Evolutionary conservation across 495 filamentous ascomycete species (phyloP).

Genomic region (Talaromyces liani): DNA sequence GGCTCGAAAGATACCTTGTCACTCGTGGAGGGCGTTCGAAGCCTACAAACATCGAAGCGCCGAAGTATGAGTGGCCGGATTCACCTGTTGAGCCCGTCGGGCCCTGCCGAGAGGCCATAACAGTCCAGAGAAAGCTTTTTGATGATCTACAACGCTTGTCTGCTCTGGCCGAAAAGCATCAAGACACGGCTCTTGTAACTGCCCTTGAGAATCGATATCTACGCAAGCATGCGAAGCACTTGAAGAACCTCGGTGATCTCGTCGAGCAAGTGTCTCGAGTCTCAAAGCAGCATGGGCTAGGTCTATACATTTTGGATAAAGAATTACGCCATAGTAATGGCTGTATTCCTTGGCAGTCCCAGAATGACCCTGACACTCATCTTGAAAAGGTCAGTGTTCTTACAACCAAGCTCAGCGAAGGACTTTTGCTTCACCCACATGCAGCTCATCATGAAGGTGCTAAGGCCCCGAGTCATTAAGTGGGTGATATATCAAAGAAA

Average conservation of each 20-base stretch:
- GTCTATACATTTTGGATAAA: conserved; percentile 9
- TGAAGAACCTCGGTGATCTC: conserved; percentile 13
- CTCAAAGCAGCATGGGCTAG: conserved; percentile 11
- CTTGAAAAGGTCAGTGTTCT: background rate
- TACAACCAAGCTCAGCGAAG: background rate
- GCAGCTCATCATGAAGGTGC: background rate
- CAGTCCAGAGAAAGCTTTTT: conserved; percentile 7
- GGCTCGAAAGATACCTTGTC: conserved; percentile 14
- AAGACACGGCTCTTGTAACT: background rate
- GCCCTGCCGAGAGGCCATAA: conserved; percentile 6
- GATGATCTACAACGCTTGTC: conserved; percentile 11
- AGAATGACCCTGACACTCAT: conserved; percentile 12
- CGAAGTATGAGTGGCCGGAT: conserved; percentile 9
- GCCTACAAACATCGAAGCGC: conserved; percentile 11
- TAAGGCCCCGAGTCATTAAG: background rate
- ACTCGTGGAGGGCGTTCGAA: conserved; percentile 11
- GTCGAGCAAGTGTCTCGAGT: conserved; percentile 11
- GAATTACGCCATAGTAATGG: conserved; percentile 10
- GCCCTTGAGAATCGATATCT: conserved; percentile 10
- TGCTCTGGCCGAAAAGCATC: conserved; percentile 4
- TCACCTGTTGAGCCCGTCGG: conserved; percentile 11
- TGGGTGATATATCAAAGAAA: background rate
- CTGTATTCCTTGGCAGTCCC: conserved; percentile 1
- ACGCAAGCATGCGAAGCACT: conserved; percentile 10
- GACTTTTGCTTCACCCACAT: background rate